Evolutionary conservation across 768 basidiomycete genomes (phyloP).

Genomic region (Fistulinella prunicolor): DNA sequence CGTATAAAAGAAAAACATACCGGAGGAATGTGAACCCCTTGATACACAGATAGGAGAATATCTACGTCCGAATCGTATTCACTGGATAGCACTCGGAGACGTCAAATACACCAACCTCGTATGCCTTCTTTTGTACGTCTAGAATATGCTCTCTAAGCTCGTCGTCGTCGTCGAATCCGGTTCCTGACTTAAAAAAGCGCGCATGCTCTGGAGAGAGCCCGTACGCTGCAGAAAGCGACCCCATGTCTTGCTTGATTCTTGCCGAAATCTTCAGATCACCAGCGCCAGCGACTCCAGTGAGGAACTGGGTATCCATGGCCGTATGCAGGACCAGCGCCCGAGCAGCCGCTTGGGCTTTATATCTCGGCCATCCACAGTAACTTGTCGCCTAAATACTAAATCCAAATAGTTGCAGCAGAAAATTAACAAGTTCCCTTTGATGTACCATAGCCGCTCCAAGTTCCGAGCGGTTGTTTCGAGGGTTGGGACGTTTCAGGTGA

Average conservation of each 20-base stretch:
- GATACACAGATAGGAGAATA: slow-evolving; percentile 30
- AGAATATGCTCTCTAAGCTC: slow-evolving; percentile 31
- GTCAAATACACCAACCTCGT: slow-evolving; percentile 18
- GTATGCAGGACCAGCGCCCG: too few relatives aligned
- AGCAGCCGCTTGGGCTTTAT: not conserved
- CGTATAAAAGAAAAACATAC: too few relatives aligned
- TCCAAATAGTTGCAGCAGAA: too few relatives aligned
- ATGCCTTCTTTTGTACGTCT: slow-evolving; percentile 29
- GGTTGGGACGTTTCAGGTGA: too few relatives aligned
- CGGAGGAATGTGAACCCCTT: slow-evolving; percentile 18
- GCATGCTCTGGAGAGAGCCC: slow-evolving; percentile 16
- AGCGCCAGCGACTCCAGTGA: not conserved
- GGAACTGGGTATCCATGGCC: not conserved
- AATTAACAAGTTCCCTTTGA: too few relatives aligned
- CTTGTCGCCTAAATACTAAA: too few relatives aligned
- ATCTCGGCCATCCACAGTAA: not conserved
- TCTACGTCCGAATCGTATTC: slow-evolving; percentile 7
- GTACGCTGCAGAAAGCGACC: not conserved
- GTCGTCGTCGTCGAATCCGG: slow-evolving; percentile 27
- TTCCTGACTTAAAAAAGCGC: slow-evolving; percentile 28
- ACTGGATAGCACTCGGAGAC: not conserved
- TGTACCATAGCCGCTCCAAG: too few relatives aligned
- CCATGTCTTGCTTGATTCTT: not conserved
- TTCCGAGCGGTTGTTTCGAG: too few relatives aligned
- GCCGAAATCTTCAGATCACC: slow-evolving; percentile 9